Evolutionary conservation across 257 asterid species (phyloP).

Genomic region (Lycium ferocissimum): DNA sequence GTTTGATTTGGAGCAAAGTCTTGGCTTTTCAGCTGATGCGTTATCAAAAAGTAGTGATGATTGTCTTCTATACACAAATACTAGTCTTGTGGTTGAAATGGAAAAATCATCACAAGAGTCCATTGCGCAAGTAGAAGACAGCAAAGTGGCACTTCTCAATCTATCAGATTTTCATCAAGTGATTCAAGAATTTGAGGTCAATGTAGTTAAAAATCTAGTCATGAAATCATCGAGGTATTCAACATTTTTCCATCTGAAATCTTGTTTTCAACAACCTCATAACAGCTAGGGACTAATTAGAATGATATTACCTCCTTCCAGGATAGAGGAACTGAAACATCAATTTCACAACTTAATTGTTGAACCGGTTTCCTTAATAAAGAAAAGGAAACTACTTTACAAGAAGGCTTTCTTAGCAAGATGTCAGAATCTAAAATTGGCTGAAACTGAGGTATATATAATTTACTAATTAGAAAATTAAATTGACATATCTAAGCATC

Average conservation of each 20-base stretch:
- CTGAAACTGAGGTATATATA: conserved; percentile 69
- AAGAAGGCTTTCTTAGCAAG: conserved; percentile 74
- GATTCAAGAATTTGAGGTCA: conserved; percentile 48
- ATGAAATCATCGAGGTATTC: conserved; percentile 61
- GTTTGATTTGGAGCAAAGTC: conserved; percentile 49
- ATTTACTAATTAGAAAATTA: neutral
- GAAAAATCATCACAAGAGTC: neutral
- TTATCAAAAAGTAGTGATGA: conserved; percentile 23
- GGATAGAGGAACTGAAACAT: conserved; percentile 62
- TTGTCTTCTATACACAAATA: conserved; percentile 1
- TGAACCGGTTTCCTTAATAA: conserved; percentile 44
- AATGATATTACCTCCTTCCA: conserved; percentile 29
- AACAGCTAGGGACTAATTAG: neutral
- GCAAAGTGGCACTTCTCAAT: conserved; percentile 1
- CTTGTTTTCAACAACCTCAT: neutral
- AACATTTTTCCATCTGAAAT: neutral
- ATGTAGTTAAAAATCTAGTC: conserved; percentile 47
- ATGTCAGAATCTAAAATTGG: conserved; percentile 65
- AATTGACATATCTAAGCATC: neutral
- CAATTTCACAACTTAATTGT: conserved; percentile 42
- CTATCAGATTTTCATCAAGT: conserved; percentile 43
- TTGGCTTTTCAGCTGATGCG: conserved; percentile 37
- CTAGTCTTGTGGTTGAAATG: conserved; percentile 27
- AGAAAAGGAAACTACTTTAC: conserved; percentile 52
- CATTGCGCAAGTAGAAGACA: conserved; percentile 32